Evolutionary conservation across 495 filamentous ascomycete genomes (phyloP).

Genomic region (Neurospora tetraspora): DNA sequence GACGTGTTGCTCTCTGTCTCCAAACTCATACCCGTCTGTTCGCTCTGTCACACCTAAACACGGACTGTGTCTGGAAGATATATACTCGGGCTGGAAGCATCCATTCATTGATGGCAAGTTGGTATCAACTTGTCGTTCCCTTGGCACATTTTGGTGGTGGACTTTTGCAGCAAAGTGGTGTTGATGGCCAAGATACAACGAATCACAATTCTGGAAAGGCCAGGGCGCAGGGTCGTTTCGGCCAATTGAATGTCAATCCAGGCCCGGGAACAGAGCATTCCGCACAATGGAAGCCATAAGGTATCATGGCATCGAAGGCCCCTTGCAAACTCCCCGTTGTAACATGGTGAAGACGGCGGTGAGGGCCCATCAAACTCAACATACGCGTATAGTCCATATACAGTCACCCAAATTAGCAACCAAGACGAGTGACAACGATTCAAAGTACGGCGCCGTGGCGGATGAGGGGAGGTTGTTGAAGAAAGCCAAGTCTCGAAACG

Average conservation of each 20-base stretch:
- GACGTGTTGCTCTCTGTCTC: not conserved
- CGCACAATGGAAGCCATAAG: not conserved
- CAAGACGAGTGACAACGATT: not conserved
- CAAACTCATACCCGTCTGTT: not conserved
- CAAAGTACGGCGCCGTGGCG: not conserved
- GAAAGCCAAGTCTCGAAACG: not conserved
- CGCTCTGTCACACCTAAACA: not conserved
- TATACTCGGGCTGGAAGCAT: not conserved
- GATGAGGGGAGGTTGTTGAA: not conserved
- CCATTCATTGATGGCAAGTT: not conserved
- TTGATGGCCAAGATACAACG: not conserved
- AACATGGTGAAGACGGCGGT: not conserved
- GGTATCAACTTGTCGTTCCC: not conserved
- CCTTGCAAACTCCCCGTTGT: not conserved
- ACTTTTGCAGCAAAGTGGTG: not conserved
- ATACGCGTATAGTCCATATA: not conserved
- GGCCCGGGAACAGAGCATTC: not conserved
- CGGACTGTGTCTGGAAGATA: not conserved
- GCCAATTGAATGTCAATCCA: not conserved
- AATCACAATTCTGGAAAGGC: not conserved
- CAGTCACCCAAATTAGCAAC: not conserved
- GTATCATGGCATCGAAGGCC: not conserved
- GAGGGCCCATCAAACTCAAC: not conserved
- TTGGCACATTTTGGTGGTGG: not conserved
- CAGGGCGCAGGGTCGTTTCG: not conserved